Base-by-base conservation (phyloP, 2,329 filamentous ascomycete genomes). In the Hypoxylon sp. region DNA sequence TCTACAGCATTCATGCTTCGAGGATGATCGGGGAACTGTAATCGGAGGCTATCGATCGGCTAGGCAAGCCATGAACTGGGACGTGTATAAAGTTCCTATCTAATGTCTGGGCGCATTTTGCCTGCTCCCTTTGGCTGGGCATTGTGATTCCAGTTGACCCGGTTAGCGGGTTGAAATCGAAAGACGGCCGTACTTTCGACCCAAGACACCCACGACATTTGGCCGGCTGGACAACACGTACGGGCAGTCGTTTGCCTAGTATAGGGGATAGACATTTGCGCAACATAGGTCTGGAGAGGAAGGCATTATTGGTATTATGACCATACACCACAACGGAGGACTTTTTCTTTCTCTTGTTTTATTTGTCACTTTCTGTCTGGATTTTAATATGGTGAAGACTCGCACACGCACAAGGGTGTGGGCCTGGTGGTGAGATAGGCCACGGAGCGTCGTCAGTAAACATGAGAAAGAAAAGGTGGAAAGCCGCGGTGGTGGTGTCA, bases 371-470 rank as follows among this genome's bases (percentile, higher is more conserved):
- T 72, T 69, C 68, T 61, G 59, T 69, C 72, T 72, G 74, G 73
- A 68, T 71, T 72, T 33, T 75, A 74, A 75, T 75, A 73, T 71
- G 64, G 70, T 61, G 61, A 62, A 72, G 62, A 71, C 66, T 67
- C 64, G 64, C 62, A 60, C 49, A 62, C 62, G 57, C 49, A 62
- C 56, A n/a, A 59, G 25, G 20, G 44, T 44, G 62, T 49, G 69
- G 57, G 63, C 61, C 61, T 48, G 31, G 48, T 46, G 44, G 46
- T 46, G 46, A 57, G 20, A 48, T 30, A 40, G 63, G 33, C 50
- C 22, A 44, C 17, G 60, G 49, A 62, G 59, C 35, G 40, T 65
- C 13, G 53, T 54, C 46, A 59, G 64, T 49, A 49, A 50, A 44
- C 51, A 64, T 27, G 63, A 63, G 62, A 60, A 66, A 68, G 66